phyloP scores from a whole-genome alignment of 2,329 filamentous ascomycete genomes.

The Colletotrichum ledebouriae region DNA sequence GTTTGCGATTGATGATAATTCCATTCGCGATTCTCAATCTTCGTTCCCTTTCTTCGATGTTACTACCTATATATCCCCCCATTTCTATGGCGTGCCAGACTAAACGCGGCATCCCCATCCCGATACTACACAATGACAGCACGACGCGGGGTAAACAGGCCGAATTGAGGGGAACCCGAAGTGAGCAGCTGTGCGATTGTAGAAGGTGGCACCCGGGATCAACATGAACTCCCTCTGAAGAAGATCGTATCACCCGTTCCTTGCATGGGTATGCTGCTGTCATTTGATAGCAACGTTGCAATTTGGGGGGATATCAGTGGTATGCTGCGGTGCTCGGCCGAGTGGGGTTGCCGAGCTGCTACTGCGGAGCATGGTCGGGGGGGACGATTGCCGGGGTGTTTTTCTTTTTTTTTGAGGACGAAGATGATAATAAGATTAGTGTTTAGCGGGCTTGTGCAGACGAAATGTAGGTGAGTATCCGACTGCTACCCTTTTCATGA shows the following conservation, averaged over 20 bases:
- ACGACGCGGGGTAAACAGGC: conserved; percentile 17
- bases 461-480: too few species aligned
- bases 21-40: not conserved
- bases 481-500: too few species aligned
- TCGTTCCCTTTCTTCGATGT: not conserved
- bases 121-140: not conserved
- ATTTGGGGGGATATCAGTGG: not conserved
- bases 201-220: conserved; percentile 24
- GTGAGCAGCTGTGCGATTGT: conserved; percentile 7
- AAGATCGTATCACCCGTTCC: not conserved
- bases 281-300: conserved; percentile 27
- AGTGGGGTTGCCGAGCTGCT: conserved; percentile 9
- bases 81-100: not conserved
- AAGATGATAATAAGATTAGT: not conserved
- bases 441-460: not conserved
- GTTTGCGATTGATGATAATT: not conserved
- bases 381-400: not conserved
- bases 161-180: conserved; percentile 6
- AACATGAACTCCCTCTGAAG: not conserved
- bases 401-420: too few species aligned
- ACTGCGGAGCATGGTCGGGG: conserved; percentile 1
- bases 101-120: not conserved
- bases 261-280: conserved; percentile 1
- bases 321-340: not conserved
- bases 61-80: not conserved